Base-by-base conservation (phyloP, 2,329 filamentous ascomycete genomes). In the Phialophora chinensis region DNA sequence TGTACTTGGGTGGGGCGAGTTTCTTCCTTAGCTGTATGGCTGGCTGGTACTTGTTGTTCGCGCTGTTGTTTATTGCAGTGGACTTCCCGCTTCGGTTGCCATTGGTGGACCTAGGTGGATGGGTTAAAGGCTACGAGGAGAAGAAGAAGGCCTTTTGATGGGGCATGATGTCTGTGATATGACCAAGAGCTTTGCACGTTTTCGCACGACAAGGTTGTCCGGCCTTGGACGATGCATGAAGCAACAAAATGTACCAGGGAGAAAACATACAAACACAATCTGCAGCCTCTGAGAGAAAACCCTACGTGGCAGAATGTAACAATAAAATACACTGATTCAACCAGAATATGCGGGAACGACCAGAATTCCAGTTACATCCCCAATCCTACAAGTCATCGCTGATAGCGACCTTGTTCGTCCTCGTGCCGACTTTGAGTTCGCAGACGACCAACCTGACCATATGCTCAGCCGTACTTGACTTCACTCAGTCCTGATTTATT, bases 31-130 rank as follows among this genome's bases (percentile, higher is more conserved):
- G 81, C 76, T 54, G 65, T 83, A 62, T 76, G 42, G 57, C 80
- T 0, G 82, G 85, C 5, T 87, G 85, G 86, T 86, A 82, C 72
- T 81, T 86, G 29, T 79, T 88, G 50, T 71, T 83, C 12, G 81
- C 82, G 8, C 80, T 85, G 62, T 78, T 87, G 69, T 76, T 88
- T 11, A 82, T 81, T 2, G 76, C 80, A 4, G 77, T 87, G 20
- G 84, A 87, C 67, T 87, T 87, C 68, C 85, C 85, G 0, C 72
- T 87, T 52, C 74, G 80, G n/a, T 71, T 88, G 2, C 85, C 85
- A 0, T 82, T 88, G 1, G 85, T 85, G 0, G 85, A 87, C 72
- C 71, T 88, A 20, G 84, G 81, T 33, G 57, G 42, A 25, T 60
- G 25, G 25, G 27, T 60, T 11, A 52, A 27, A 29, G 49, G 49